These are phyloP conservation scores for Aspergillus chevalieri DNA, from an alignment of 2,329 filamentous ascomycete genomes.

Conservation along the genomic window DNA sequence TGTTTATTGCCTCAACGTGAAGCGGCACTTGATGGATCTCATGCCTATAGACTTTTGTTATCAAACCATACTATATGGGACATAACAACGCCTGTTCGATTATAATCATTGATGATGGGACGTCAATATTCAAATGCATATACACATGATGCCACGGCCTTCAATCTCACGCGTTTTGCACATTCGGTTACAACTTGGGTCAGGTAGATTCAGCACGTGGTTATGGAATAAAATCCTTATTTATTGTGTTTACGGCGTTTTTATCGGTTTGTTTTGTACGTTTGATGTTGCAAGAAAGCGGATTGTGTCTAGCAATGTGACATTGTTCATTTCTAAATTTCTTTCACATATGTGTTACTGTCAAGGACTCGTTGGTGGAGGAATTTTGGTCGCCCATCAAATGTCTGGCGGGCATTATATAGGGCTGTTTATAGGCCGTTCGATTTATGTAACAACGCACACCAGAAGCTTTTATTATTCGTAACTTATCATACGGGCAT, in stretches of 20 bases:
- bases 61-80: not conserved
- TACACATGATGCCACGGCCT: not conserved
- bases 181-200: not conserved
- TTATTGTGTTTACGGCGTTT: not conserved
- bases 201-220: not conserved
- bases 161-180: not conserved
- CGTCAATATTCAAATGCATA: not conserved
- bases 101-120: not conserved
- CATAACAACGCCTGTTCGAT: not conserved
- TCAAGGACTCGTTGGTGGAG: no score
- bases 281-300: not conserved
- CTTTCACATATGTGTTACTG: no score
- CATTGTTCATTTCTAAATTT: not conserved
- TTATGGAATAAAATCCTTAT: not conserved
- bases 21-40: no score
- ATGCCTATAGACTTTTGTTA: not conserved
- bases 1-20: no score
- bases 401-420: no score
- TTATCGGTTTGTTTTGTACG: not conserved
- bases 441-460: no score
- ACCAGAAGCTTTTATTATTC: conserved; percentile 1
- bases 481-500: not conserved
- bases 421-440: no score
- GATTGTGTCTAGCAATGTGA: not conserved
- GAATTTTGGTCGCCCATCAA: no score